Base-by-base conservation (phyloP, 2,329 filamentous ascomycete species). In the Fusarium sp. region DNA sequence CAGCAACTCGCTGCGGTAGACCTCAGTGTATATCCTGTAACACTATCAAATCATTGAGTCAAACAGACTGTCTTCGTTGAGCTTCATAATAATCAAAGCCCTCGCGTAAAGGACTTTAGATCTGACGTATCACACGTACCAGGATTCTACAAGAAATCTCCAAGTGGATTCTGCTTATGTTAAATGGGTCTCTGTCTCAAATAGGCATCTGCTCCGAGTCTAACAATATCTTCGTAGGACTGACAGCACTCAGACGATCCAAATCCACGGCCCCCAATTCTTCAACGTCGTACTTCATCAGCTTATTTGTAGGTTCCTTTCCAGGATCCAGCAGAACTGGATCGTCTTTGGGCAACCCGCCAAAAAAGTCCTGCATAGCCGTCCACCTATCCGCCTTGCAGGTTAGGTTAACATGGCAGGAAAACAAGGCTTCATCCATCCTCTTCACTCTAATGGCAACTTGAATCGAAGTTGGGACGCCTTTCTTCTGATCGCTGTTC, bases 401-500 rank as follows among this genome's bases (percentile, higher is more conserved):
- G 8, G 8, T 24, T 6, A 49, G 29, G 3, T 22, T 49, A 4
- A 22, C 4, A 49, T 11, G 27, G n/a, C 46, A 49, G 3, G 46
- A 11, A 7, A 68, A 63, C 4, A 13, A 27, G 0, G 32, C 8
- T 18, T 63, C 48, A 0, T 63, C 58, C 16, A 41, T 46, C 10
- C 24, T 58, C 38, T 58, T 51, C 0, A 67, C 29, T 11, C 48
- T 25, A 0, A 67, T 29, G 3, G 63, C 65, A 3, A 66, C 49
- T 10, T 34, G 20, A 3, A 68, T 38, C 0, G 52, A 68, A 6
- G 53, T 27, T 5, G 62, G 65, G 3, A 68, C 48, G 3, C 65
- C 65, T 5, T 22, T 16, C 27, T 62, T 62, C 13, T 47, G 44
- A n/a, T 30, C 43, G 6, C 44, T 18, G 8, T 71, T 71, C 18